phyloP scores from a whole-genome alignment of 345 rosid genomes.

The Eucalyptus camaldulensis region DNA sequence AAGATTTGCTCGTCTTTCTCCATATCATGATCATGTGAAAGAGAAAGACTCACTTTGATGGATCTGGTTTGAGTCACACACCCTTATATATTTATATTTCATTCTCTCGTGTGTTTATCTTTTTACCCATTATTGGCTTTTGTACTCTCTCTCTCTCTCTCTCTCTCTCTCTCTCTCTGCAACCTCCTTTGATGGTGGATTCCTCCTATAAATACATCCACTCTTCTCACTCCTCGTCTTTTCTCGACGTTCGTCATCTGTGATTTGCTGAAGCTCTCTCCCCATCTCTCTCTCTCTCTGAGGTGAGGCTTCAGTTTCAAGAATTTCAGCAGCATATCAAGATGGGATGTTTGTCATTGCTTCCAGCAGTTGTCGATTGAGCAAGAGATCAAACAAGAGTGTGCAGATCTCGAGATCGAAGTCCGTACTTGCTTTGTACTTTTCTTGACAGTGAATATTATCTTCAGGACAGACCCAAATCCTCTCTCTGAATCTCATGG shows the following conservation, averaged over 20 bases:
- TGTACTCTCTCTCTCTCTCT: neutral
- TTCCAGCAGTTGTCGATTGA: neutral
- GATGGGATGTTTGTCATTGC: neutral
- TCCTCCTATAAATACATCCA: neutral
- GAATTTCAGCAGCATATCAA: neutral
- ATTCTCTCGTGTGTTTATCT: neutral
- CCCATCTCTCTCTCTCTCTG: neutral
- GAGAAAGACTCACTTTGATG: neutral
- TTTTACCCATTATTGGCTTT: neutral
- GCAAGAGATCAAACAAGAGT: neutral
- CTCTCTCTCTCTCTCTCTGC: neutral
- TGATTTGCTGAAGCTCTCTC: neutral
- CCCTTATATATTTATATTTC: neutral
- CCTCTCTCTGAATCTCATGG: conserved; percentile 9
- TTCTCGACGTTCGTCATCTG: neutral
- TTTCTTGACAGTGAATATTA: neutral
- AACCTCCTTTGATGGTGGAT: neutral
- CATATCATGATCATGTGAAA: neutral
- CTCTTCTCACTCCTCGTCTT: neutral
- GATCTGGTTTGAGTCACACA: neutral
- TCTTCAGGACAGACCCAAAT: neutral
- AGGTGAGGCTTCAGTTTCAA: neutral
- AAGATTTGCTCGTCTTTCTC: neutral
- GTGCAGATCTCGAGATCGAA: neutral
- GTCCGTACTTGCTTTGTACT: neutral